These are phyloP conservation scores for Monosporozyma solicola DNA, from an alignment of 805 yeast genomes.

Conservation along the genomic window DNA sequence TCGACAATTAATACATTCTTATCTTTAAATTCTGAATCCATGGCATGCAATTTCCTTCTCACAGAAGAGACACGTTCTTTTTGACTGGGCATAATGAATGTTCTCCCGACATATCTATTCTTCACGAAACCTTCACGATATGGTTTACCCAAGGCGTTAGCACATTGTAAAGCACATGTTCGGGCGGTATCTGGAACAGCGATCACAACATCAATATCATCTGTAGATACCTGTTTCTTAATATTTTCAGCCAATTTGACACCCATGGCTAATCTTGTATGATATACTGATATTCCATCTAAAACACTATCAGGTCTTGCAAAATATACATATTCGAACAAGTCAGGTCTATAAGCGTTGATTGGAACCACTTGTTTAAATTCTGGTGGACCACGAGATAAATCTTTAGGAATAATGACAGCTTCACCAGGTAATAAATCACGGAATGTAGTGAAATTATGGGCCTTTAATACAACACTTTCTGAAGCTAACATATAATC, in stretches of 20 bases:
- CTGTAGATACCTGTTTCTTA: conserved; percentile 36
- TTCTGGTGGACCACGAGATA: conserved; percentile 51
- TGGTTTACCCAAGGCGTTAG: conserved; percentile 68
- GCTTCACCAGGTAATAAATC: conserved; percentile 95
- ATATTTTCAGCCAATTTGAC: conserved; percentile 74
- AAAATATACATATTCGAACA: conserved; percentile 94
- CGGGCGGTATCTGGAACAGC: conserved; percentile 99
- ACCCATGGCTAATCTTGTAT: conserved; percentile 92
- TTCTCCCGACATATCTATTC: conserved; percentile 93
- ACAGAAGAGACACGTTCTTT: conserved; percentile 88
- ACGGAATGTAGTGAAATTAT: conserved; percentile 68
- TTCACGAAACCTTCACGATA: conserved; percentile 97
- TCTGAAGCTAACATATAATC: conserved; percentile 96
- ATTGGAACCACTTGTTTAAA: conserved; percentile 78
- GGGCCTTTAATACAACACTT: conserved; percentile 89
- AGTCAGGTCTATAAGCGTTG: conserved; percentile 80
- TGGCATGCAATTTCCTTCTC: conserved; percentile 89
- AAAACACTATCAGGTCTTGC: conserved; percentile 95
- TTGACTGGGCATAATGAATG: conserved; percentile 98
- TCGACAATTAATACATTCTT: conserved; percentile 85
- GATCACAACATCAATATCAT: conserved; percentile 82
- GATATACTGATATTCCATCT: conserved; percentile 94
- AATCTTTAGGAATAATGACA: conserved; percentile 77
- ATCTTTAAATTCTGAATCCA: conserved; percentile 84
- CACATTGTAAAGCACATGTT: conserved; percentile 87